These are phyloP conservation scores for Mangifera indica DNA, from an alignment of 345 rosid genomes.

Conservation along the genomic window DNA sequence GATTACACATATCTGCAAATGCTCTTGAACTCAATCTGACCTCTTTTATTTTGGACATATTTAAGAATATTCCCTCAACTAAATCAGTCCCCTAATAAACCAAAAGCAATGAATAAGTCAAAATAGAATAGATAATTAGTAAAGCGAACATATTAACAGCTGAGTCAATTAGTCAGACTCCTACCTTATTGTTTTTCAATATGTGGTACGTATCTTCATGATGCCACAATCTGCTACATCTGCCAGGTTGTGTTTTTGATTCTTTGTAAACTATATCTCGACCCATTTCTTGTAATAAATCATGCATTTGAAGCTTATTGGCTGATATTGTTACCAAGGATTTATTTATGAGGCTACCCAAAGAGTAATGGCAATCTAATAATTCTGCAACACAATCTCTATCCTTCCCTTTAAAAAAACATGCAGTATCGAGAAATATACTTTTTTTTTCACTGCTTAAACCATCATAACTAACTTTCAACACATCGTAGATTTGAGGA, in stretches of 20 bases:
- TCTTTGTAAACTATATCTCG: constrained; percentile 4
- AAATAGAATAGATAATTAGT: too few relatives aligned
- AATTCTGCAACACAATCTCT: constrained; percentile 18
- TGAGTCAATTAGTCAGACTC: not conserved
- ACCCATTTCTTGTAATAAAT: constrained; percentile 36
- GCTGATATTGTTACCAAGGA: constrained; percentile 29
- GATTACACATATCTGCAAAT: not conserved
- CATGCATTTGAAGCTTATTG: constrained; percentile 35
- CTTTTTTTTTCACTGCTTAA: constrained; percentile 7
- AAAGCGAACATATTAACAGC: too few relatives aligned
- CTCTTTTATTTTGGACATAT: not conserved
- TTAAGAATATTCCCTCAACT: too few relatives aligned
- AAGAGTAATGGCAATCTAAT: constrained; percentile 15
- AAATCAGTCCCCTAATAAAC: not conserved
- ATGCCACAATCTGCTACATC: constrained; percentile 17
- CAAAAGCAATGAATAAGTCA: too few relatives aligned
- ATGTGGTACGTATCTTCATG: not conserved
- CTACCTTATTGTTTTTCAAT: not conserved
- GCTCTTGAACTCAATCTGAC: not conserved
- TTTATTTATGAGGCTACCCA: constrained; percentile 26
- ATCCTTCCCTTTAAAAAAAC: constrained; percentile 34
- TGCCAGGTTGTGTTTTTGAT: not conserved
- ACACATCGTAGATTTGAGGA: not conserved
- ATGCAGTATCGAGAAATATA: constrained; percentile 48
- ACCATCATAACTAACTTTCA: constrained; percentile 22